Evolutionary conservation across 108 stramenopile genomes (phyloP).

Genomic region (Aurantiochytrium sp.): DNA sequence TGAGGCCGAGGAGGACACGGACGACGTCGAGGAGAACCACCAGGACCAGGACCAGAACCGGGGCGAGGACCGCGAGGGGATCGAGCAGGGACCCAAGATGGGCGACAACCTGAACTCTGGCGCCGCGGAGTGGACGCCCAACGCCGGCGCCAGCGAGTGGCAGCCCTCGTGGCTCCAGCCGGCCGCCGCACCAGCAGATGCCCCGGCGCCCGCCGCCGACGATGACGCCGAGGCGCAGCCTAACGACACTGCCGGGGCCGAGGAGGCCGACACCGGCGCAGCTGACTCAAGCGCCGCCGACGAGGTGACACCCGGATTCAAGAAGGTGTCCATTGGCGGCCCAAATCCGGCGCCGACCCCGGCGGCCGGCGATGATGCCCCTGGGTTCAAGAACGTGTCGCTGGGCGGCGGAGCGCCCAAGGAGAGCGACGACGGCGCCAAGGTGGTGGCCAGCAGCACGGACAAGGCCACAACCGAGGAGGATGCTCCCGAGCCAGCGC

Average conservation of each 20-base stretch:
- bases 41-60: too few relatives aligned
- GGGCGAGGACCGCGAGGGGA: too few relatives aligned
- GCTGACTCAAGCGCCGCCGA: constrained; percentile 49
- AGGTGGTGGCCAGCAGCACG: neutral
- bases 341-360: constrained; percentile 73
- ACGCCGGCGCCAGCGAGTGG: constrained; percentile 42
- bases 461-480: neutral
- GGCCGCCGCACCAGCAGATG: constrained; percentile 32
- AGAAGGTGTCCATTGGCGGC: constrained; percentile 79
- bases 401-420: constrained; percentile 61
- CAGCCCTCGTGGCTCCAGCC: constrained; percentile 47
- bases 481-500: neutral
- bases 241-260: neutral
- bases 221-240: constrained; percentile 12
- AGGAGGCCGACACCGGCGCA: neutral
- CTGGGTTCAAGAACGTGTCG: constrained; percentile 64
- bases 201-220: constrained; percentile 37
- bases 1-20: too few relatives aligned
- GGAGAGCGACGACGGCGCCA: neutral
- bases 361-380: constrained; percentile 25
- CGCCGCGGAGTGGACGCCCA: constrained; percentile 74
- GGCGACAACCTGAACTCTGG: constrained; percentile 63
- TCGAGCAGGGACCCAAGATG: too few relatives aligned
- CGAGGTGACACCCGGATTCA: constrained; percentile 31
- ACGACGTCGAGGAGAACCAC: too few relatives aligned